These are phyloP conservation scores for Acer saccharum DNA, from an alignment of 345 rosid genomes.

Conservation along the genomic window DNA sequence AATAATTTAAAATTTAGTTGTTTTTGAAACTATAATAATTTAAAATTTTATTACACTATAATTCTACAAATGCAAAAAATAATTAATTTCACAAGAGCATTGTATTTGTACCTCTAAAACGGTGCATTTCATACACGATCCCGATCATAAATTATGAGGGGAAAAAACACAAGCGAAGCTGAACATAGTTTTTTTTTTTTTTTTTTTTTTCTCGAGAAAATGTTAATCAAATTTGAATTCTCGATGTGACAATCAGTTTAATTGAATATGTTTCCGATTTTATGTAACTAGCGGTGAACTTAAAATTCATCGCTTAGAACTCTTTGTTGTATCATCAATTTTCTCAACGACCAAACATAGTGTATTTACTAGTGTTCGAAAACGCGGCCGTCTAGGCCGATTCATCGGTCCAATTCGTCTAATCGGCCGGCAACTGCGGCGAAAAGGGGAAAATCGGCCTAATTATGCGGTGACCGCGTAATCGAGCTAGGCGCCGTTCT, in stretches of 20 bases:
- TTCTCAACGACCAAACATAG: not conserved
- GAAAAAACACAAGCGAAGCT: not conserved
- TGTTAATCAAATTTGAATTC: constrained; percentile 3
- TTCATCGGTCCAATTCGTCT: too few species aligned
- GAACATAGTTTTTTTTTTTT: not conserved
- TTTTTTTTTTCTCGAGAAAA: not conserved
- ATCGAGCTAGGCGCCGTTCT: too few species aligned
- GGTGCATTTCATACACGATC: not conserved
- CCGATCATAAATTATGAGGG: not conserved
- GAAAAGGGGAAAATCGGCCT: too few species aligned
- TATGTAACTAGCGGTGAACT: not conserved
- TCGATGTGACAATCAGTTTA: not conserved
- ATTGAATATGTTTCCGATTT: not conserved
- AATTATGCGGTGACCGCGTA: too few species aligned
- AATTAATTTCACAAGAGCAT: too few species aligned
- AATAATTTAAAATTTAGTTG: too few species aligned
- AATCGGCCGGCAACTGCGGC: too few species aligned
- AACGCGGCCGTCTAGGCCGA: too few species aligned
- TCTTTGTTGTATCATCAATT: not conserved
- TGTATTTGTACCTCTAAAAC: not conserved
- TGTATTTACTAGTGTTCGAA: too few species aligned
- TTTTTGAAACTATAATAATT: too few species aligned
- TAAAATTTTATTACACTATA: too few species aligned
- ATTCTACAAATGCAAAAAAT: too few species aligned
- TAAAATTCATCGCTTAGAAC: not conserved